Percentiles rank a stretch among this genome's conserved stretches.
Conservation (phyloP, 192 early-diverging fungal genomes). For the Geranomyces michiganensis region DNA sequence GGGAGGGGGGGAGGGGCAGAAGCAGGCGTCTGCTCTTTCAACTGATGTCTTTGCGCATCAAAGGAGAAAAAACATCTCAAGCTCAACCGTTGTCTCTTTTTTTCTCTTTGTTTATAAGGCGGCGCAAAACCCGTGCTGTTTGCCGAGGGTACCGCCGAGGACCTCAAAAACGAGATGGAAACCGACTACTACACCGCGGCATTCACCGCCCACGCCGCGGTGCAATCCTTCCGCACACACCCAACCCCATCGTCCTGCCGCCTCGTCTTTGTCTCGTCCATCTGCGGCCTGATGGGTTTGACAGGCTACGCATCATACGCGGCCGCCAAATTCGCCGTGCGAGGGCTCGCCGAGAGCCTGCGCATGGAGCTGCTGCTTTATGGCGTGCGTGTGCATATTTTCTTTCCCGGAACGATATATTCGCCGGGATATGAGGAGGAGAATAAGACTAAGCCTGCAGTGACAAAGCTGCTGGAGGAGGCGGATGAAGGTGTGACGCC, state of each 20-base stretch:
- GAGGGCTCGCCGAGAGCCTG: slow-evolving; percentile 44
- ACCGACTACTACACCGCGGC: slow-evolving; percentile 47
- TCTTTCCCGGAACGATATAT: slow-evolving; percentile 53
- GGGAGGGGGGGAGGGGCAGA: slow-evolving; percentile 32
- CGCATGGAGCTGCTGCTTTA: slow-evolving; percentile 45
- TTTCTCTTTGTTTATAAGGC: slow-evolving; percentile 3
- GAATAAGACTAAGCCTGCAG: slow-evolving; percentile 50
- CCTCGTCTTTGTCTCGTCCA: slow-evolving; percentile 48
- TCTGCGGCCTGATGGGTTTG: slow-evolving; percentile 40
- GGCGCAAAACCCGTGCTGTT: slow-evolving; percentile 13
- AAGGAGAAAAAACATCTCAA: background rate
- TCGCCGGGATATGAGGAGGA: slow-evolving; percentile 52
- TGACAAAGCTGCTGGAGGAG: slow-evolving; percentile 50
- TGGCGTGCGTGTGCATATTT: slow-evolving; percentile 44
- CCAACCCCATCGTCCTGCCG: slow-evolving; percentile 30
- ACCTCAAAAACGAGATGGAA: slow-evolving; percentile 40
- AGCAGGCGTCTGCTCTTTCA: slow-evolving; percentile 42
- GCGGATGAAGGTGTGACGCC: slow-evolving; percentile 33
- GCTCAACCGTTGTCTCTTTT: background rate
- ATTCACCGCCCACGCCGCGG: slow-evolving; percentile 40
- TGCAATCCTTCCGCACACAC: slow-evolving; percentile 35
- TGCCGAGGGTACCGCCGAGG: slow-evolving; percentile 1
- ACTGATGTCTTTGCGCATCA: slow-evolving; percentile 15
- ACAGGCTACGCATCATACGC: slow-evolving; percentile 48
- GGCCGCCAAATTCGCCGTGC: slow-evolving; percentile 50